Conservation (phyloP, 139 green algal species). For the Chlamydomonas applanata region DNA sequence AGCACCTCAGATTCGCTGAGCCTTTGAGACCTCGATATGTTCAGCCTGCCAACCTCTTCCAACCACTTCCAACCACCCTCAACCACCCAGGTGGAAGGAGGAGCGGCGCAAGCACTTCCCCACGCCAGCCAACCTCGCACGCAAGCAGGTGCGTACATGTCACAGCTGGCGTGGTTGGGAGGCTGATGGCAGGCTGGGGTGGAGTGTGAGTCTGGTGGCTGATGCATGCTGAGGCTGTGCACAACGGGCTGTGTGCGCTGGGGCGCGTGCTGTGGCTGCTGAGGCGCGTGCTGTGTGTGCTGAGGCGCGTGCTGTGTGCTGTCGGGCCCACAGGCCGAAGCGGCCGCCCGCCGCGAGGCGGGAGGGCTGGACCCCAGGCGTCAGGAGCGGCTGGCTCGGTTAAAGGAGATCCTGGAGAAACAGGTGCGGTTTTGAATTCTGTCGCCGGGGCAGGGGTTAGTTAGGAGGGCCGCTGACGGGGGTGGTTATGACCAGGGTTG, state of each 20-base stretch:
- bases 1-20: no score
- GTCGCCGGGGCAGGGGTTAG: background rate
- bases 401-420: constrained; percentile 42
- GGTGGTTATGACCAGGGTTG: no score
- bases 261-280: background rate
- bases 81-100: constrained; percentile 56
- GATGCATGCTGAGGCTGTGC: no score
- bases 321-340: constrained; percentile 8
- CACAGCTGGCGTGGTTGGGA: no score
- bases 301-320: background rate
- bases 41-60: no score
- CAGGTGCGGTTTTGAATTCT: constrained; percentile 37
- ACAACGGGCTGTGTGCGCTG: no score
- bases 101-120: constrained; percentile 45
- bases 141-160: constrained; percentile 8
- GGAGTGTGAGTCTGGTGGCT: no score
- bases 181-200: no score
- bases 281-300: no score
- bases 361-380: constrained; percentile 22
- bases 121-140: constrained; percentile 36
- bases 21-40: no score
- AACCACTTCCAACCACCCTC: no score
- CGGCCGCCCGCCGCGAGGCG: constrained; percentile 1
- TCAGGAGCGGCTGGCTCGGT: constrained; percentile 14
- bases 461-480: no score